Percentiles rank a stretch among this genome's conserved stretches.
phyloP scores from a whole-genome alignment of 257 asterid genomes.

The Haberlea rhodopensis region DNA sequence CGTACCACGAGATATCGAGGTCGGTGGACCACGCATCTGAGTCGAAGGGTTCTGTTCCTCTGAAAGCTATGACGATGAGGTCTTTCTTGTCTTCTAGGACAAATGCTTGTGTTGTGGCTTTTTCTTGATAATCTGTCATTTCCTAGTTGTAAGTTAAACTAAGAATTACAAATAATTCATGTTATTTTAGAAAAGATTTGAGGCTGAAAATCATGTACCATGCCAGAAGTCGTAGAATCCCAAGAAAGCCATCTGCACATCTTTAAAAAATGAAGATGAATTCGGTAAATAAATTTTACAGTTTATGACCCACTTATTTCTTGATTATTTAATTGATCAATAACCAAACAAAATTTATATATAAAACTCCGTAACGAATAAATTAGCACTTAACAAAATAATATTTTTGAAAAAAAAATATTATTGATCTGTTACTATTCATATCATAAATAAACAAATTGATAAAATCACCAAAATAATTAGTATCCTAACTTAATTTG shows the following conservation, averaged over 20 bases:
- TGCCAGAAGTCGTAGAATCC: conserved; percentile 42
- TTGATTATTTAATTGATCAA: background rate
- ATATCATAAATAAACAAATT: too few species aligned
- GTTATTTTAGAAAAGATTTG: background rate
- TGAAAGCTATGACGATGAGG: conserved; percentile 30
- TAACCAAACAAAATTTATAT: background rate
- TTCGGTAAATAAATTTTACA: background rate
- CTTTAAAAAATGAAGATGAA: background rate
- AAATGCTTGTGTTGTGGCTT: conserved; percentile 47
- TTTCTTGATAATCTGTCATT: conserved; percentile 39
- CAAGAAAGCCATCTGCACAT: conserved; percentile 45
- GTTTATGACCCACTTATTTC: background rate
- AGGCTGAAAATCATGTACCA: conserved; percentile 2
- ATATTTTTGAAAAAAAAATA: too few species aligned
- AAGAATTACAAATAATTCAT: background rate
- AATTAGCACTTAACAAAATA: too few species aligned
- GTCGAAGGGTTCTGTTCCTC: conserved; percentile 49
- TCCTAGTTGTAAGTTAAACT: background rate
- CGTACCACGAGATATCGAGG: conserved; percentile 50
- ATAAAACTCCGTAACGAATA: too few species aligned
- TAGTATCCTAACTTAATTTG: too few species aligned
- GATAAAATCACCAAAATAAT: too few species aligned
- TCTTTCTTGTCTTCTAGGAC: conserved; percentile 36
- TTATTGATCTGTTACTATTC: too few species aligned
- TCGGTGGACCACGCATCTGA: conserved; percentile 48